Evolutionary conservation across 345 rosid species (phyloP), one percentile per base, ranked within the genome.

Genomic region (Chamaenerion angustifolium): DNA sequence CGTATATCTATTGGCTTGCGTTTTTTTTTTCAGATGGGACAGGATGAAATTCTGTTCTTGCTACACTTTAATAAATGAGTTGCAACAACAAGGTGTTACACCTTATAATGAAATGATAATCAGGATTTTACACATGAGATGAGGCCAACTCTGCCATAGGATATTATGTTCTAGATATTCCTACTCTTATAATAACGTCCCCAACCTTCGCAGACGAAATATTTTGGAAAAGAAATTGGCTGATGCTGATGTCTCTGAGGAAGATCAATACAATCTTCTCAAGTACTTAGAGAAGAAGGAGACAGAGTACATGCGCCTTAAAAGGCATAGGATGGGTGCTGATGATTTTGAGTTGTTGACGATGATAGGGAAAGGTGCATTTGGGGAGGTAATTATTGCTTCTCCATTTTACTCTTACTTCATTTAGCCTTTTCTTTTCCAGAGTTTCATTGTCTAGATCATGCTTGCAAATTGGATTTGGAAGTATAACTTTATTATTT

Each of bases 271-370:
- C 52, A 92, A 88, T 70, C 72, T 92, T 43, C 80, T 88, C 12
- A 92, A 92, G 64, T 92, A 74, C 67, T 65, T 84, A 67, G 98
- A 92, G 84, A 71, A 79, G 71, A 92, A 88, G 57, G 98, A 92
- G 66, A 92, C 95, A 18, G 96, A 88, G 68, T 92, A 84, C 56
- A 92, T 92, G 96, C 88, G 98, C 43, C 85, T 85, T 64, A 95
- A 87, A 59, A 73, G 96, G 54, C 96, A 84, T 76, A 92, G 87
- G 73, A 71, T 92, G 83, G 95, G 95, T 14, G 93, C 64, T 55
- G 93, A 83, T 69, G 98, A 92, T 70, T 92, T 92, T 48, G 96
- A 87, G 51, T 19, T 51, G 13, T 31, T 62, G 31, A 62, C 61
- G 35, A 62, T 62, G 66, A 62, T 62, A 31, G 66, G 66, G 21